These are phyloP conservation scores for Benincasa hispida DNA, from an alignment of 306 rosid species.

Conservation along the genomic window DNA sequence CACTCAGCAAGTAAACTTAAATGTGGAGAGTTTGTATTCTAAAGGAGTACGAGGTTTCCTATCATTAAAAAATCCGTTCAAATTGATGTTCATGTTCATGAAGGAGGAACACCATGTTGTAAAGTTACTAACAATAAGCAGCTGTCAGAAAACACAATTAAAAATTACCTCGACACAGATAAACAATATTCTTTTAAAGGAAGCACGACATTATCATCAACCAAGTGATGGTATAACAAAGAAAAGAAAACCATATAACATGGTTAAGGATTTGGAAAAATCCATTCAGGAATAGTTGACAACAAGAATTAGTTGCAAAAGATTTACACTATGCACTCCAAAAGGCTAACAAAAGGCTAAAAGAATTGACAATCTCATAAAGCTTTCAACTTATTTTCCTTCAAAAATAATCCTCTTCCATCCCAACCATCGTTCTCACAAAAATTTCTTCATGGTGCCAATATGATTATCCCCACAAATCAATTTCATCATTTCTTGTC, in stretches of 20 bases:
- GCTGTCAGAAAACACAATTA: not conserved
- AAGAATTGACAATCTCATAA: too few relatives aligned
- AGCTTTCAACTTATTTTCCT: not conserved
- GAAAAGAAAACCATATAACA: not conserved
- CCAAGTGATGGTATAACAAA: not conserved
- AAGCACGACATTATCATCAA: not conserved
- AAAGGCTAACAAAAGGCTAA: not conserved
- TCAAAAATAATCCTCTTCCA: not conserved
- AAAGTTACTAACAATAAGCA: not conserved
- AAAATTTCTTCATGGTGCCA: not conserved
- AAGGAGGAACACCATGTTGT: not conserved
- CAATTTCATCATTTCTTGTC: not conserved
- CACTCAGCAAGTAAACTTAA: not conserved
- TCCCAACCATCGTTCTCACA: not conserved
- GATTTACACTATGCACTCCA: not conserved
- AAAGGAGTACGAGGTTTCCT: not conserved
- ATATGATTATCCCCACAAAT: not conserved
- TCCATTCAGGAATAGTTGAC: not conserved
- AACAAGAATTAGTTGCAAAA: not conserved
- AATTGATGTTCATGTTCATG: not conserved
- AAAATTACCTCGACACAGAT: not conserved
- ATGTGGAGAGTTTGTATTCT: not conserved
- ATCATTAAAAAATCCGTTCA: not conserved
- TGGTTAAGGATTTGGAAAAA: not conserved
- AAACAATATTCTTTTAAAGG: not conserved